A percentile compares a stretch with the other conserved stretches of the same genome.
Conservation (phyloP, 2,329 filamentous ascomycete genomes). For the Sclerotinia subarctica region DNA sequence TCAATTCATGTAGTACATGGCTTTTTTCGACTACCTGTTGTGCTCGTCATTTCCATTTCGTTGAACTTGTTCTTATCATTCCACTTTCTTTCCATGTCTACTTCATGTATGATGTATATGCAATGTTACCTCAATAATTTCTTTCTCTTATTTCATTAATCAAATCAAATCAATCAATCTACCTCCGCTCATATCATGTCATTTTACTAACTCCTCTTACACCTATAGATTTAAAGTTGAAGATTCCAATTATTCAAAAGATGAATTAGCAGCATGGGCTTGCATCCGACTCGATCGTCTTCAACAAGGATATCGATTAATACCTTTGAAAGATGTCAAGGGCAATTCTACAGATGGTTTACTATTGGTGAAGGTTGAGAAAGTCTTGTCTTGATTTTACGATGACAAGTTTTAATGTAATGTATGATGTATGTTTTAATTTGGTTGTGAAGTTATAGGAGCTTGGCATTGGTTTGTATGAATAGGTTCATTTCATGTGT, state of each 20-base stretch:
- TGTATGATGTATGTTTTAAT: conserved; percentile 8
- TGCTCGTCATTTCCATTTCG: not conserved
- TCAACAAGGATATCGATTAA: conserved; percentile 69
- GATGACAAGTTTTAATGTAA: not conserved
- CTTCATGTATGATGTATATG: not conserved
- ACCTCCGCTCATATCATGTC: not conserved
- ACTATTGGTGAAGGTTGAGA: conserved; percentile 71
- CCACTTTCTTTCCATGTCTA: not conserved
- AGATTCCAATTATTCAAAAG: conserved; percentile 76
- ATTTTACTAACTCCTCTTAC: conserved; percentile 6
- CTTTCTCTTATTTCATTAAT: not conserved
- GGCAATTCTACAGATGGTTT: conserved; percentile 65
- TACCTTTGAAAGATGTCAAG: conserved; percentile 69
- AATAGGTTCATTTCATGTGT: not conserved
- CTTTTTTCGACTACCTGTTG: not conserved
- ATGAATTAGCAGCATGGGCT: conserved; percentile 82
- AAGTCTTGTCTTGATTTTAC: conserved; percentile 40
- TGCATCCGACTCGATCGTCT: conserved; percentile 83
- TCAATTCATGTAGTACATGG: conserved; percentile 14
- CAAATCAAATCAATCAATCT: not conserved
- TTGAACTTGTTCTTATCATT: not conserved
- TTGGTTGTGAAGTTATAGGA: not conserved
- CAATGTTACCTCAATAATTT: not conserved
- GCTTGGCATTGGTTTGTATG: not conserved
- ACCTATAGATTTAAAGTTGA: conserved; percentile 67